Conservation (phyloP, 495 filamentous ascomycete species). For the Bathelium albidoporum region DNA sequence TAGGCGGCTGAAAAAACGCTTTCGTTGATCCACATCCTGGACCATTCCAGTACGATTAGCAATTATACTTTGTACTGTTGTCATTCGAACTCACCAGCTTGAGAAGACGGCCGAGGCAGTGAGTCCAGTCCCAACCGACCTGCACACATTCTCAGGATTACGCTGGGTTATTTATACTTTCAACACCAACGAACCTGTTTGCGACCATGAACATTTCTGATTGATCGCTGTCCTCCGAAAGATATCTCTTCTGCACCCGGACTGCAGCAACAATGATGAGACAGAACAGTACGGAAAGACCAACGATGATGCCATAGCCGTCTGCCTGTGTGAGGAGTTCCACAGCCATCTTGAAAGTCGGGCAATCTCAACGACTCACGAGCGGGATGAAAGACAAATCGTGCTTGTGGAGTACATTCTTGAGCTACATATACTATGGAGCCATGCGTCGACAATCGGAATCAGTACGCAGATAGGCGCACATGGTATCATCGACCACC, state of each 20-base stretch:
- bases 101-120: constrained; percentile 41
- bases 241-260: constrained; percentile 34
- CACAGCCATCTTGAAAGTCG: constrained; percentile 4
- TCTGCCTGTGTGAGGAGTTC: constrained; percentile 27
- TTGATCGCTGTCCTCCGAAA: constrained; percentile 37
- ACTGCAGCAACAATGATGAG: constrained; percentile 35
- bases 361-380: background rate
- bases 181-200: constrained; percentile 38
- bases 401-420: background rate
- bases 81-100: constrained; percentile 7
- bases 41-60: constrained; percentile 21
- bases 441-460: background rate
- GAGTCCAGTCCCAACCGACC: constrained; percentile 38
- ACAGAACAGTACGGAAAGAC: constrained; percentile 36
- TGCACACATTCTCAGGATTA: too few species aligned
- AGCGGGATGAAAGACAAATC: background rate
- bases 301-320: constrained; percentile 38
- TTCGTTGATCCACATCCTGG: constrained; percentile 43
- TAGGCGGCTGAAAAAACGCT: constrained; percentile 33
- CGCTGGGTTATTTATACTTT: too few species aligned
- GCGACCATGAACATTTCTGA: constrained; percentile 47
- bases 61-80: background rate
- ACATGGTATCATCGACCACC: background rate
- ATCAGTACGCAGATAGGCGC: background rate
- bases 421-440: constrained; percentile 2